Base-by-base conservation (phyloP, 805 yeast genomes). In the Starmerella apicola region DNA sequence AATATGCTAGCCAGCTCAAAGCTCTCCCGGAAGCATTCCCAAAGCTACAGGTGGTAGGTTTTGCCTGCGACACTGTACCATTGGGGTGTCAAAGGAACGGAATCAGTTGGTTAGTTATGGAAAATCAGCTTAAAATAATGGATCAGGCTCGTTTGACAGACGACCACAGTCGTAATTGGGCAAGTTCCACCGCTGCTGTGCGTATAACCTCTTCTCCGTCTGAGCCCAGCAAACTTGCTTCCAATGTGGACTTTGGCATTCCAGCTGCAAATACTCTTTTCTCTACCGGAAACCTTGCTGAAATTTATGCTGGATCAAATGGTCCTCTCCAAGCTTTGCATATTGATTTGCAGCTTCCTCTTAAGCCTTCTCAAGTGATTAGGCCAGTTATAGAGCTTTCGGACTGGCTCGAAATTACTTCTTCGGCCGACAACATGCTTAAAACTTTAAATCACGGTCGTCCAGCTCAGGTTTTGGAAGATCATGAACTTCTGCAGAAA, bases 401-500 rank as follows among this genome's bases (percentile, higher is more conserved):
- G 5, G 50, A 42, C 18, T 30, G 30, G 23, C 60, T 73, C 37
- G 43, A 50, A 4, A 62, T 78, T 38, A 73, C 82, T 0, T 55
- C 62, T 3, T 64, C 64, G 41, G 63, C 66, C 4, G 79, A 76
- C 8, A 79, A 79, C 53, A 63, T 79, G 55, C 61, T 78, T 46
- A 75, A 76, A 54, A 50, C 65, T 5, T 67, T 79, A 43, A 69
- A 79, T 51, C 58, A 60, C 20, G 51, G 58, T 38, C 67, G 82
- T 0, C 83, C 85, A 0, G 69, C 84, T 0, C 63, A 65, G 25
- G 71, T 57, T 44, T 58, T 79, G 38, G 78, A 74, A 46, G 45
- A 40, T 9, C 41, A 50, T 7, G 46, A 41, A 4, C 46, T 41
- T 29, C 44, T 50, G n/a, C 43, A 39, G 19, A 34, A 34, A 10